Evolutionary conservation across 164 flowering plant species (phyloP), one percentile per base, ranked within the genome.

Genomic region (Cinnamomum chago): DNA sequence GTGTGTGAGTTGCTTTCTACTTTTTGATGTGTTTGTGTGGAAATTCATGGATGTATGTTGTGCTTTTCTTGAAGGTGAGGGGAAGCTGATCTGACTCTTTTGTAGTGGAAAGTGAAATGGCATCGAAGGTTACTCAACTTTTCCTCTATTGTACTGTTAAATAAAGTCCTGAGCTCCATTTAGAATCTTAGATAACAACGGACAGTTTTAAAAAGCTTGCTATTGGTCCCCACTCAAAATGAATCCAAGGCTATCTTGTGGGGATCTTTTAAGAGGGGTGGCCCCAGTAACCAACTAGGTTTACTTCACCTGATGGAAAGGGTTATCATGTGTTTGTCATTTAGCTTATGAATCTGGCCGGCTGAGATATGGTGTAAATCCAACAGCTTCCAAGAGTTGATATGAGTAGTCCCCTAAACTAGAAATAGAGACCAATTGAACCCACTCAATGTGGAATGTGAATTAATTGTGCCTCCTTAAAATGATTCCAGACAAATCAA

Each of bases 61-160:
- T 94, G 88, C 95, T 85, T 92, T 90, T 83, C 97, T 92, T 92
- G 94, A 67, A 50, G 78, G 80, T 73, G 90, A 88, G 96, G 94
- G 76, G 84, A 88, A 86, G 90, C 81, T 35, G 90, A 88, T 14
- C n/a, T 55, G 17, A 15, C 60, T 55, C 17, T 86, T 88, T 85
- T 81, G 87, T 79, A 83, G 89, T 83, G 93, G 90, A 90, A 89
- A 90, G 97, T 92, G 92, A 93, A 84, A 72, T 86, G 98, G 79
- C 85, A 90, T 90, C 91, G 85, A 88, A 86, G 60, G 60, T 20
- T 15, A 20, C 60, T 3, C 17, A 14, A 55, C 60, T 55, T 55
- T 55, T 15, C 60, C 60, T 40, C 47, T 55, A 55, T 55, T 55
- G 60, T 55, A 55, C 60, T 20, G 60, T 55, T 55, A 55, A 55